Percentiles rank a stretch among this genome's conserved stretches.
These are phyloP conservation scores for Symbiodinium natans DNA, from an alignment of 73 alveolate genomes.

Conservation along the genomic window DNA sequence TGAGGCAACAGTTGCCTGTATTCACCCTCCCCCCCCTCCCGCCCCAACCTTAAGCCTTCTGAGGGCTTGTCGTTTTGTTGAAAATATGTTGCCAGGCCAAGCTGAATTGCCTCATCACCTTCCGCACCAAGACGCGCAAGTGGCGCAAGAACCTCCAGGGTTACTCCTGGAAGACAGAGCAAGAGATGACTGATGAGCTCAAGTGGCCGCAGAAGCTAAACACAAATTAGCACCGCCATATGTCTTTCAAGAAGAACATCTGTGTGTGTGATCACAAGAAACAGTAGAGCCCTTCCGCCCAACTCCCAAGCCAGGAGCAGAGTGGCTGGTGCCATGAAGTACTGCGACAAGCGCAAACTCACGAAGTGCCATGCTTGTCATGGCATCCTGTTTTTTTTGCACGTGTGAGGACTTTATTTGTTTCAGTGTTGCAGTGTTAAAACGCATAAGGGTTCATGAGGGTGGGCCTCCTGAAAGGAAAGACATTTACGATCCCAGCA, in stretches of 20 bases:
- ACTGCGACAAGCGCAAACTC: constrained; percentile 24
- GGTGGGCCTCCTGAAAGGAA: constrained; percentile 2
- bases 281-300: too few species aligned
- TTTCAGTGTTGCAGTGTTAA: too few species aligned
- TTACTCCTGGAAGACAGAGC: constrained; percentile 22
- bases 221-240: too few species aligned
- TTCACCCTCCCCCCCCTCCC: too few species aligned
- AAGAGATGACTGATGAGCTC: too few species aligned
- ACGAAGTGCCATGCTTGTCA: not conserved
- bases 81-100: constrained; percentile 18
- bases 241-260: too few species aligned
- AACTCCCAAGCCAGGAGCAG: not conserved
- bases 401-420: too few species aligned
- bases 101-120: constrained; percentile 16
- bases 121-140: not conserved
- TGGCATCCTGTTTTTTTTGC: not conserved
- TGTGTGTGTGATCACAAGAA: too few species aligned
- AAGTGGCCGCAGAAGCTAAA: too few species aligned
- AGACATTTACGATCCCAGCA: not conserved
- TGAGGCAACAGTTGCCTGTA: too few species aligned
- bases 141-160: constrained; percentile 38
- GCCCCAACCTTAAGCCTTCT: not conserved
- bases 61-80: not conserved
- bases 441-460: too few species aligned
- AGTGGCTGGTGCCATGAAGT: constrained; percentile 10